Evolutionary conservation across 148 eudicot species (phyloP).

Genomic region (Rhododendron henanense): DNA sequence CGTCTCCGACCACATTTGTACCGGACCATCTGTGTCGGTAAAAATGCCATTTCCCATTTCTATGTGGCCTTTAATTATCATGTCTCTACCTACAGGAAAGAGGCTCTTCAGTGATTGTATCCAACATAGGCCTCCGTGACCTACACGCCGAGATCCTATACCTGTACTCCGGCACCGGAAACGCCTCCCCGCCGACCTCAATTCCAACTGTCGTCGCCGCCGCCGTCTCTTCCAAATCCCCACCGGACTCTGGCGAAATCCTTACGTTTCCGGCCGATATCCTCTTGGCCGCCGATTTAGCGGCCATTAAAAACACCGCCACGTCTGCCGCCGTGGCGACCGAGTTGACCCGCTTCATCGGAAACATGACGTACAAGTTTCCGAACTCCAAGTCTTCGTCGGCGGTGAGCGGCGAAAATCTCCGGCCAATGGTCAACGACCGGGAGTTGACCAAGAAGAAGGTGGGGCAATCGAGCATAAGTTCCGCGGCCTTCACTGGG

Average conservation of each 20-base stretch:
- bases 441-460: constrained; percentile 27
- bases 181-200: constrained; percentile 12
- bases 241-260: constrained; percentile 10
- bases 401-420: constrained; percentile 38
- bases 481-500: constrained; percentile 42
- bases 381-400: constrained; percentile 43
- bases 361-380: constrained; percentile 37
- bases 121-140: constrained; percentile 35
- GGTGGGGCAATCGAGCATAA: constrained; percentile 42
- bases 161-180: constrained; percentile 17
- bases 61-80: neutral
- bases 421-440: constrained; percentile 22
- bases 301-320: constrained; percentile 21
- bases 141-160: constrained; percentile 26
- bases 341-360: constrained; percentile 38
- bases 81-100: neutral
- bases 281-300: constrained; percentile 17
- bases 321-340: constrained; percentile 33
- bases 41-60: constrained; percentile 6
- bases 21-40: no score
- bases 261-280: constrained; percentile 17
- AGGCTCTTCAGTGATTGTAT: constrained; percentile 39
- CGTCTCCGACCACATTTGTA: neutral
- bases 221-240: neutral
- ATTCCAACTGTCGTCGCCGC: neutral